phyloP scores from a whole-genome alignment of 495 filamentous ascomycete species.

The Talaromyces wortmannii region DNA sequence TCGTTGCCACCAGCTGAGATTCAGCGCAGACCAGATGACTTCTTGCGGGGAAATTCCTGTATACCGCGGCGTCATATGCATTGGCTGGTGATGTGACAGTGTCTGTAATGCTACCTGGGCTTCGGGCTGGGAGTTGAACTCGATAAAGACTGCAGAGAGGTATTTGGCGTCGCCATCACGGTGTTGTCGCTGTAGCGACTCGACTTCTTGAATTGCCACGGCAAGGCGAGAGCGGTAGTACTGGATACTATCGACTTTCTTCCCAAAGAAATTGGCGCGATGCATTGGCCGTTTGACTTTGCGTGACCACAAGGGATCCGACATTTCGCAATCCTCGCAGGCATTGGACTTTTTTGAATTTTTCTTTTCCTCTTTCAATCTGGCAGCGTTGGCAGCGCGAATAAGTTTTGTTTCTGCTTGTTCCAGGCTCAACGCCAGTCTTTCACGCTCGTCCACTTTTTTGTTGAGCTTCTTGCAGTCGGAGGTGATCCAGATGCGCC shows the following conservation, averaged over 20 bases:
- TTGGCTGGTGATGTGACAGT: slow-evolving; percentile 73
- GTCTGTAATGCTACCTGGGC: slow-evolving; percentile 79
- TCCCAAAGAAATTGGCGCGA: slow-evolving; percentile 45
- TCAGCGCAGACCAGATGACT: slow-evolving; percentile 75
- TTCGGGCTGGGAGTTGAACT: slow-evolving; percentile 70
- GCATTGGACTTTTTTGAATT: slow-evolving; percentile 18
- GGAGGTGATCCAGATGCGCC: slow-evolving; percentile 55
- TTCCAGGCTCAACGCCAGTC: slow-evolving; percentile 53
- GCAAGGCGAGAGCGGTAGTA: slow-evolving; percentile 71
- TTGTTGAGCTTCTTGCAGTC: slow-evolving; percentile 49
- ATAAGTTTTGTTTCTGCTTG: slow-evolving; percentile 61
- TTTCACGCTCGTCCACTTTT: slow-evolving; percentile 53
- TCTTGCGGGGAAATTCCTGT: slow-evolving; percentile 73
- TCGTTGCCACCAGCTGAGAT: slow-evolving; percentile 77
- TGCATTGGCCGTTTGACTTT: slow-evolving; percentile 49
- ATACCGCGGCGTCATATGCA: slow-evolving; percentile 79
- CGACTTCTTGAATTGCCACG: slow-evolving; percentile 61
- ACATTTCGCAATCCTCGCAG: slow-evolving; percentile 35
- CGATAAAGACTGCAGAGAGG: slow-evolving; percentile 73
- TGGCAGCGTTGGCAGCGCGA: slow-evolving; percentile 46
- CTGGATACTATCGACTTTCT: slow-evolving; percentile 81
- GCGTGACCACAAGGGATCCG: slow-evolving; percentile 35
- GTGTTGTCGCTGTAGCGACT: slow-evolving; percentile 52
- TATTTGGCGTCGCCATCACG: slow-evolving; percentile 36
- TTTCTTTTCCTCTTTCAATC: slow-evolving; percentile 35